Percentiles rank a stretch among this genome's conserved stretches.
These are phyloP conservation scores for Phaeosphaeriaceae sp. DNA, from an alignment of 2,329 filamentous ascomycete species.

Conservation along the genomic window DNA sequence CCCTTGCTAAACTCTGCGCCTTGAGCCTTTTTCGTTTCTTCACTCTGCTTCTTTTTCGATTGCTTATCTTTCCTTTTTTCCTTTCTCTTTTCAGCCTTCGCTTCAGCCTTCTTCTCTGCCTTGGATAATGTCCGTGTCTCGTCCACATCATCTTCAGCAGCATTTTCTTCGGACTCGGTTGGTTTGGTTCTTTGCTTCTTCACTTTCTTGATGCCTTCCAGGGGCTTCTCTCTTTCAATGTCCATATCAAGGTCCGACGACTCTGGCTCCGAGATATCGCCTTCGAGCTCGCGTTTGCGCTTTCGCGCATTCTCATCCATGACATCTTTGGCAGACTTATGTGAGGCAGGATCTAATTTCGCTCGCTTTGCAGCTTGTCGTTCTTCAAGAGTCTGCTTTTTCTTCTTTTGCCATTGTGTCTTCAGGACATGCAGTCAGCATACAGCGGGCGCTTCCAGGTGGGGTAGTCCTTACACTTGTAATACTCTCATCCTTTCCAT, in stretches of 20 bases:
- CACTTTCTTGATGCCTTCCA: conserved; percentile 47
- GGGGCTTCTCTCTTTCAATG: conserved; percentile 46
- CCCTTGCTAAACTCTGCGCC: conserved; percentile 38
- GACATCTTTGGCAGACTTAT: conserved; percentile 90
- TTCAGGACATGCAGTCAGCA: conserved; percentile 47
- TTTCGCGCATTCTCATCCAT: conserved; percentile 85
- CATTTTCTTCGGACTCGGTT: conserved; percentile 22
- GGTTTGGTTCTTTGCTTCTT: conserved; percentile 54
- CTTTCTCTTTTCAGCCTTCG: conserved; percentile 53
- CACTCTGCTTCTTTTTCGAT: conserved; percentile 49
- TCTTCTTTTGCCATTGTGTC: conserved; percentile 95
- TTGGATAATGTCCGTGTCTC: conserved; percentile 48
- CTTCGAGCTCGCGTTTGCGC: conserved; percentile 72
- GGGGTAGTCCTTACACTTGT: conserved; percentile 69
- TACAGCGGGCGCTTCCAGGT: conserved; percentile 7
- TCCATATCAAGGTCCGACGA: conserved; percentile 45
- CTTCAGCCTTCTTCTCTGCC: conserved; percentile 48
- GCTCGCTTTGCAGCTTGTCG: conserved; percentile 69
- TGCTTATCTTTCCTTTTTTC: conserved; percentile 56
- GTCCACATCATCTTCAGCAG: conserved; percentile 48
- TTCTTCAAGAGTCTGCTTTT: conserved; percentile 92
- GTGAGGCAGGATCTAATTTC: conserved; percentile 89
- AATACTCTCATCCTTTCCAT: conserved; percentile 71
- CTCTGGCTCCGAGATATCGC: conserved; percentile 52
- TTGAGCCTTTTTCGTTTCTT: conserved; percentile 35